Evolutionary conservation across 179 eudicot genomes (phyloP), one percentile per base, ranked within the genome.

Genomic region (Drosera spatulata): DNA sequence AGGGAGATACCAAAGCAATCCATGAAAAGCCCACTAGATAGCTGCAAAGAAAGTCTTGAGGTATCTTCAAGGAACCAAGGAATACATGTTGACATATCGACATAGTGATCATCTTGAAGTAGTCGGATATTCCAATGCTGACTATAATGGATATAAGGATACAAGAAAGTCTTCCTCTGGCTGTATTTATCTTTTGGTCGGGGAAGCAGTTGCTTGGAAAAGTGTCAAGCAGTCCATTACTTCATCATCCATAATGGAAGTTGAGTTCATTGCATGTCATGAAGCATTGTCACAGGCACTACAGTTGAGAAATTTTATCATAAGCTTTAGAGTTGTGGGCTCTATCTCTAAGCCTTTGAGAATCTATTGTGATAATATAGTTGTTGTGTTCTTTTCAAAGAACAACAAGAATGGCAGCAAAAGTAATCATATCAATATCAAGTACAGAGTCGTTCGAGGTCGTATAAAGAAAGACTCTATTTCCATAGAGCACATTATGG

Each of bases 11-110:
- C 37, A 55, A 14, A 10, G 15, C 41, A 58, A 58, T 41, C 3
- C 61, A 1, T 1, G 48, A 5, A 40, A 39, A 0, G 61, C 41
- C n/a, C 61, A 41, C 22, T 58, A 2, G 33, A 41, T 39, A 10
- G 61, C 48, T 58, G 48, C 14, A 41, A 58, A 58, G 48, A 58
- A 58, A 42, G 48, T 58, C 5, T 5, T 58, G 6, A 58, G 33
- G 10, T 58, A 41, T n/a, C 14, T 41, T 2, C 11, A 58, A 13
- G 14, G 41, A 33, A 56, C 59, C 8, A 50, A 10, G 12, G 53
- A 50, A 7, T 10, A 50, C 10, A 50, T 50, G 53, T n/a, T 50
- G 5, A n/a, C 12, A 0, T 50, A 50, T 50, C 12, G 0, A 11
- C 0, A 50, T 1, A 14, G 12, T 3, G 5, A 10, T 7, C 12